Conservation (phyloP, 2,329 filamentous ascomycete species). For the Pestalotiopsis sp. region DNA sequence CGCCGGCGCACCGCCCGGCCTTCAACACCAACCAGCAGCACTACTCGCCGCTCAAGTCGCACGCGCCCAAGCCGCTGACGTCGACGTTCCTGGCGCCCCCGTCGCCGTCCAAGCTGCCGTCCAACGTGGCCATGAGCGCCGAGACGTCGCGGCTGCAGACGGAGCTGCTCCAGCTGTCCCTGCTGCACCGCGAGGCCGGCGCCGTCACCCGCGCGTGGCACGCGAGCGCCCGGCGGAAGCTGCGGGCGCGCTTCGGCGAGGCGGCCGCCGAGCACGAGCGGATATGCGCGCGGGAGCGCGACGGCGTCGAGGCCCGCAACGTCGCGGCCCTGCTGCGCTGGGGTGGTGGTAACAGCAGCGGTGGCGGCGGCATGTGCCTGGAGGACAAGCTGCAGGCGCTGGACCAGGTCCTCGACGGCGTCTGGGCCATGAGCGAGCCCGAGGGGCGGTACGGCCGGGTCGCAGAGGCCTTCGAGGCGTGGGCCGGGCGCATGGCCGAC, state of each 20-base stretch:
- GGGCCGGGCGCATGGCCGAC: conserved; percentile 52
- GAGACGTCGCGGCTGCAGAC: conserved; percentile 64
- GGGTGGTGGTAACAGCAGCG: conserved; percentile 36
- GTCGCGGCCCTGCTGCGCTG: conserved; percentile 55
- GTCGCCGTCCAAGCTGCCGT: conserved; percentile 62
- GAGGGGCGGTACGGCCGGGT: conserved; percentile 59
- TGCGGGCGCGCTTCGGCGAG: conserved; percentile 48
- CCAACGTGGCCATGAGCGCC: conserved; percentile 61
- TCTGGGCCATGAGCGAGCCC: conserved; percentile 60
- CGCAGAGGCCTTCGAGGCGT: conserved; percentile 61
- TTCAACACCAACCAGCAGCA: conserved; percentile 70
- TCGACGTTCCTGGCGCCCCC: conserved; percentile 60
- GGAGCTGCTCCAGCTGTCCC: conserved; percentile 66
- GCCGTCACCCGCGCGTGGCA: conserved; percentile 53
- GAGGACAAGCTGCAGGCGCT: conserved; percentile 62
- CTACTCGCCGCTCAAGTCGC: conserved; percentile 65
- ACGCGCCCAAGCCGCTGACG: conserved; percentile 64
- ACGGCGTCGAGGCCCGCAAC: conserved; percentile 53
- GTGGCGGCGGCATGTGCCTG: conserved; percentile 35
- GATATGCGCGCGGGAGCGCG: conserved; percentile 40
- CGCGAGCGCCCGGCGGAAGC: conserved; percentile 53
- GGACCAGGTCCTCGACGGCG: conserved; percentile 56
- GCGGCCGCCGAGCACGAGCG: conserved; percentile 38
- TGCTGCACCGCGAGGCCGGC: conserved; percentile 61
- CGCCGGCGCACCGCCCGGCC: conserved; percentile 47